Evolutionary conservation across 2,329 filamentous ascomycete genomes (phyloP).

Genomic region (Trichoderma oligosporum): DNA sequence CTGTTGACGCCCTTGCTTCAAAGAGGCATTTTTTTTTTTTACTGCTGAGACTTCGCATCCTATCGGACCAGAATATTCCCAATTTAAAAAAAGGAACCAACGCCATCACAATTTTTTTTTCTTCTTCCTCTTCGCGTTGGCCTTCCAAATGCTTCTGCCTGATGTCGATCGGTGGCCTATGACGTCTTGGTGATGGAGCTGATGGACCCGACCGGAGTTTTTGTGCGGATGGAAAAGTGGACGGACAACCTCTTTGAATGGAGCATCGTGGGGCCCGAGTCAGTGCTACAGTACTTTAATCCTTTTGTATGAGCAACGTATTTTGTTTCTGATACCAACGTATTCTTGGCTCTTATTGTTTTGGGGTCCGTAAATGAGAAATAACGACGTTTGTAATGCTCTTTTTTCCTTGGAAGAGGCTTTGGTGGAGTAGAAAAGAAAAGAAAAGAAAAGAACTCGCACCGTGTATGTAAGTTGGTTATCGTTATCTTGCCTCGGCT

Average conservation of each 20-base stretch:
- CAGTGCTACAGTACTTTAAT: neutral
- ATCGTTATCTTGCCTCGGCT: neutral
- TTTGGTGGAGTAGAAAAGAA: no score
- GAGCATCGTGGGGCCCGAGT: slow-evolving; percentile 10
- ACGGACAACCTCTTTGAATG: neutral
- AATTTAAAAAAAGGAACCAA: neutral
- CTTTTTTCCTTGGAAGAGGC: no score
- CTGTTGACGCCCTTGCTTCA: neutral
- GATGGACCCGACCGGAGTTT: slow-evolving; percentile 10
- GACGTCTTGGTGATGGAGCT: slow-evolving; percentile 17
- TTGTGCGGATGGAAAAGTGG: slow-evolving; percentile 2
- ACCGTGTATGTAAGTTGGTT: no score
- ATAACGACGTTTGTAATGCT: no score
- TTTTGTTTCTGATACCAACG: neutral
- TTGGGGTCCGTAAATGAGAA: neutral
- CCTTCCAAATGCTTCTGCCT: slow-evolving; percentile 18
- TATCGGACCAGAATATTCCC: neutral
- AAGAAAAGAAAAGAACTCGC: no score
- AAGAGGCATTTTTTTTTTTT: slow-evolving; percentile 9
- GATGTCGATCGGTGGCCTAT: slow-evolving; percentile 15
- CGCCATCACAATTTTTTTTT: neutral
- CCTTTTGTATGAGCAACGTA: neutral
- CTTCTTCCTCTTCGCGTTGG: neutral
- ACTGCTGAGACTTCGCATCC: neutral
- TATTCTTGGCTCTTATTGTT: neutral